Conservation (phyloP, 2,329 filamentous ascomycete genomes). For the Epichloe festucae region DNA sequence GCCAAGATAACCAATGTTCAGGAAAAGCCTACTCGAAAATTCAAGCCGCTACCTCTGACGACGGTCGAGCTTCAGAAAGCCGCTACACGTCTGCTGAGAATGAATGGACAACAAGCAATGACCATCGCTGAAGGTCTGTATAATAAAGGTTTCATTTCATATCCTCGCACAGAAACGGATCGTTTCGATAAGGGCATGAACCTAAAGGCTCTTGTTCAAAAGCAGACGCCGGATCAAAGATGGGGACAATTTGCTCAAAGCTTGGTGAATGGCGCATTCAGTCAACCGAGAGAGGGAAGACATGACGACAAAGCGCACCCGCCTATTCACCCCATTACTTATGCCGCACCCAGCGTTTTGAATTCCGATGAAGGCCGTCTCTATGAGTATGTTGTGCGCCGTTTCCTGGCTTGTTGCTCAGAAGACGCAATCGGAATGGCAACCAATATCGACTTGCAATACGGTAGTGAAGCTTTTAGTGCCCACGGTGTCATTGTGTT, state of each 20-base stretch:
- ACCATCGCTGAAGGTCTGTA: slow-evolving; percentile 76
- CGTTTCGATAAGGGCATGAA: slow-evolving; percentile 88
- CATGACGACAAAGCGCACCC: slow-evolving; percentile 97
- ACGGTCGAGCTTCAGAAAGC: slow-evolving; percentile 96
- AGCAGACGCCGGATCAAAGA: slow-evolving; percentile 60
- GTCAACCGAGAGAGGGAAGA: slow-evolving; percentile 66
- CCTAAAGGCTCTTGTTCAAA: slow-evolving; percentile 64
- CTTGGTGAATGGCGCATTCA: slow-evolving; percentile 64
- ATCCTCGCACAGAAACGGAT: slow-evolving; percentile 93
- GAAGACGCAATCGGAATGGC: slow-evolving; percentile 81
- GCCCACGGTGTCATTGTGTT: slow-evolving; percentile 75
- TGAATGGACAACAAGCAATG: slow-evolving; percentile 89
- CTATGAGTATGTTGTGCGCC: slow-evolving; percentile 84
- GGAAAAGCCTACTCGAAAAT: slow-evolving; percentile 86
- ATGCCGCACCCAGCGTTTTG: slow-evolving; percentile 52
- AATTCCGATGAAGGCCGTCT: slow-evolving; percentile 59
- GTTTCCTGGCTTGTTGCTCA: slow-evolving; percentile 91
- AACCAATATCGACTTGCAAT: slow-evolving; percentile 73
- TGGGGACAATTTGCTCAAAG: slow-evolving; percentile 76
- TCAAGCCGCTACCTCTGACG: slow-evolving; percentile 83
- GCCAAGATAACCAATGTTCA: slow-evolving; percentile 76
- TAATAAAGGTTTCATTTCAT: slow-evolving; percentile 92
- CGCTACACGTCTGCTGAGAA: slow-evolving; percentile 75
- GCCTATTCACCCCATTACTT: slow-evolving; percentile 91
- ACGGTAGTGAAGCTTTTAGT: slow-evolving; percentile 71